Evolutionary conservation across 306 rosid genomes (phyloP), one percentile per base, ranked within the genome.

Genomic region (Castanospermum australe): DNA sequence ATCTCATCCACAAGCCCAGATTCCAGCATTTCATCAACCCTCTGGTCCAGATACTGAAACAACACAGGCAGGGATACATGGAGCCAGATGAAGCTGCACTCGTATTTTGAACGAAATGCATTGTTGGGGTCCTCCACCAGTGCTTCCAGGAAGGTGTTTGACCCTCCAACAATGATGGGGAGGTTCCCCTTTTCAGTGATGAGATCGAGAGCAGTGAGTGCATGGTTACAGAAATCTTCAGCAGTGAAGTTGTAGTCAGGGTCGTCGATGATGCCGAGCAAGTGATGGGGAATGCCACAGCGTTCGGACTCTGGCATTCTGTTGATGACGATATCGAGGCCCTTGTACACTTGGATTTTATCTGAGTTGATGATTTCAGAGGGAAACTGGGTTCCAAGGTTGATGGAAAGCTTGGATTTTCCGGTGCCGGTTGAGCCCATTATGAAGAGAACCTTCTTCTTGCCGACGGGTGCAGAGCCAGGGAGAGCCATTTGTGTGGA

Each of bases 131-230:
- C 24, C 36, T 82, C 78, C 0, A 77, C 21, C 0, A 82, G 13
- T 36, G 2, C 57, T 59, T 75, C 8, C 0, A 85, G 70, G 75
- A 77, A 85, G 1, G 21, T 44, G 35, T 85, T 85, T 0, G 88
- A 85, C 21, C 88, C 88, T 8, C 88, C 85, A 0, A 85, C 88
- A 18, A 81, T 81, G 2, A 85, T 85, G 13, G 86, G 85, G 9
- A 85, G 17, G 41, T 14, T 38, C 0, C 83, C 85, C 8, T 68
- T 74, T 60, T 60, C 21, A 2, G 4, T 5, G 0, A 76, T 76
- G 12, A 9, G 8, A 6, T 48, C 55, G 1, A 84, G 44, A 5
- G 88, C 45, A 5, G 1, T 6, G 1, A 36, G 47, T 0, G 36
- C 67, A 0, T 56, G 38, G 6, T 71, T 36, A 68, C 85, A 80